Conservation (phyloP, 345 rosid species). For the thale cress (Arabidopsis thaliana) region TAIR10.1 NC_003075.7:15157001-15157500, state of each 20-base stretch:
- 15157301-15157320: neutral
- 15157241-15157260: conserved; percentile 60
- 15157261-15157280: neutral
- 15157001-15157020: conserved; percentile 48
- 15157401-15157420: conserved; percentile 78
- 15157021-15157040: conserved; percentile 69
- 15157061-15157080: conserved; percentile 63
- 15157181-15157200: conserved; percentile 72
- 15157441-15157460: conserved; percentile 59
- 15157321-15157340: conserved; percentile 31
- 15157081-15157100: conserved; percentile 68
- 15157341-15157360: conserved; percentile 77
- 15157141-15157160: conserved; percentile 68
- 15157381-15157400: conserved; percentile 68
- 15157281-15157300: neutral
- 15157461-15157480: conserved; percentile 1
- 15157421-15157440: conserved; percentile 81
- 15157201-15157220: conserved; percentile 55
- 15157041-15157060: conserved; percentile 61
- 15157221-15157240: conserved; percentile 62
- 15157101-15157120: conserved; percentile 82
- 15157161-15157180: conserved; percentile 58
- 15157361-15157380: conserved; percentile 63
- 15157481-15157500: neutral
- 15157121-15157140: conserved; percentile 47